Percentiles rank a stretch among this genome's conserved stretches.
Evolutionary conservation across 371 early-diverging fungal genomes (phyloP).

Genomic region (Mortierella sp.): DNA sequence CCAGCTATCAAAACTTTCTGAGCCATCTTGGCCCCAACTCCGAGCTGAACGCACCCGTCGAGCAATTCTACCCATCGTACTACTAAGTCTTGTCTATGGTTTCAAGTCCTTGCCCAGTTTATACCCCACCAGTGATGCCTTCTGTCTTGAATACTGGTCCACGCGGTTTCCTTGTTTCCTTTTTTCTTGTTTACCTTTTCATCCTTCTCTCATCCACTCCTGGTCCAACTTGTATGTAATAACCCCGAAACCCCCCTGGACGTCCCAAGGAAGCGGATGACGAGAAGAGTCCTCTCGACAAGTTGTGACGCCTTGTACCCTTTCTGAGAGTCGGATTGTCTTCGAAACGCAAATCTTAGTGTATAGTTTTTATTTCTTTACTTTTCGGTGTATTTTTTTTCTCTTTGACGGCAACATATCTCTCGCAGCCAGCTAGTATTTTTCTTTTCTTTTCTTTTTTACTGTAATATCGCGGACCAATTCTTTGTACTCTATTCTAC

Average conservation of each 20-base stretch:
- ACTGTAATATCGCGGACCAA: not conserved
- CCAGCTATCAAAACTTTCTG: conserved; percentile 27
- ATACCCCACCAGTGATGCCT: conserved; percentile 8
- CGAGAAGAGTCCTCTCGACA: not conserved
- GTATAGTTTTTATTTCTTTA: not conserved
- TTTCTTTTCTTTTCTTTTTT: not conserved
- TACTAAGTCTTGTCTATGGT: not conserved
- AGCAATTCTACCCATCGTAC: conserved; percentile 3
- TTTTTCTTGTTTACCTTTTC: not conserved
- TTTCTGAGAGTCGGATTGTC: not conserved
- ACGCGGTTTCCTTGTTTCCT: not conserved
- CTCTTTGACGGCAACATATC: not conserved
- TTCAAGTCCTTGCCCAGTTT: not conserved
- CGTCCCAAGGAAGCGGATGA: not conserved
- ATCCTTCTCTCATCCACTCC: not conserved
- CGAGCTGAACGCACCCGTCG: conserved; percentile 25
- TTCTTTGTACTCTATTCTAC: not conserved
- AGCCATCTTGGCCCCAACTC: conserved; percentile 28
- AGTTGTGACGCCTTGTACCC: not conserved
- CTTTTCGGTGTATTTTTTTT: not conserved
- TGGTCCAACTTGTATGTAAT: conserved; percentile 5
- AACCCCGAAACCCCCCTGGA: conserved; percentile 3
- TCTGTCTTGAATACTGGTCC: not conserved
- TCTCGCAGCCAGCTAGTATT: not conserved
- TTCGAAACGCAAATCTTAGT: not conserved